phyloP scores from a whole-genome alignment of 2,329 filamentous ascomycete genomes.

The Neofusicoccum cordaticola region DNA sequence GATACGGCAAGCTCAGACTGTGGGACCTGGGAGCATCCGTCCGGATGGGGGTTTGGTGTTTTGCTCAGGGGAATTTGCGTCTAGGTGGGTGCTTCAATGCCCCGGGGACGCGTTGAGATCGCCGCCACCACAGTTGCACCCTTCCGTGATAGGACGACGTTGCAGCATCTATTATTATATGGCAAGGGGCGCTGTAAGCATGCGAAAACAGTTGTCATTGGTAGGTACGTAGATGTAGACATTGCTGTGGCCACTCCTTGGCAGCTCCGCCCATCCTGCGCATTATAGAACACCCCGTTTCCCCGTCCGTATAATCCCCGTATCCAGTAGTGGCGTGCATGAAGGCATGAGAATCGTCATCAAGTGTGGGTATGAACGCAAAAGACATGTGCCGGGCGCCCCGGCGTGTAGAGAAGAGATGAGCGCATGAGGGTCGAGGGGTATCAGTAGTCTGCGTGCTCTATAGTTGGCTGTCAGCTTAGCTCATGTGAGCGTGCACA shows the following conservation, averaged over 20 bases:
- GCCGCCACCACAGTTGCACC: no score
- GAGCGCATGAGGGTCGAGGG: background rate
- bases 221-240: background rate
- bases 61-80: no score
- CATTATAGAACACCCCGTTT: background rate
- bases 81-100: no score
- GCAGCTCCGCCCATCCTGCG: background rate
- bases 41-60: no score
- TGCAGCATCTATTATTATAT: no score
- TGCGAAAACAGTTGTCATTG: background rate
- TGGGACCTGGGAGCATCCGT: no score
- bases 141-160: no score
- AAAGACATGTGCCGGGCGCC: background rate
- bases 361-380: background rate
- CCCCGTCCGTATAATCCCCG: background rate
- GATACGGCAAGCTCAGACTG: no score
- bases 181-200: background rate
- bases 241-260: background rate
- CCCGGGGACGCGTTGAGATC: no score
- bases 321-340: background rate
- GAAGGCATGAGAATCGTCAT: slow-evolving; percentile 6
- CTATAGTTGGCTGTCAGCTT: background rate
- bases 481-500: background rate
- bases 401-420: background rate
- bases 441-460: slow-evolving; percentile 4